Evolutionary conservation across 164 flowering plant species (phyloP).

Genomic region (Berberis vulgaris): DNA sequence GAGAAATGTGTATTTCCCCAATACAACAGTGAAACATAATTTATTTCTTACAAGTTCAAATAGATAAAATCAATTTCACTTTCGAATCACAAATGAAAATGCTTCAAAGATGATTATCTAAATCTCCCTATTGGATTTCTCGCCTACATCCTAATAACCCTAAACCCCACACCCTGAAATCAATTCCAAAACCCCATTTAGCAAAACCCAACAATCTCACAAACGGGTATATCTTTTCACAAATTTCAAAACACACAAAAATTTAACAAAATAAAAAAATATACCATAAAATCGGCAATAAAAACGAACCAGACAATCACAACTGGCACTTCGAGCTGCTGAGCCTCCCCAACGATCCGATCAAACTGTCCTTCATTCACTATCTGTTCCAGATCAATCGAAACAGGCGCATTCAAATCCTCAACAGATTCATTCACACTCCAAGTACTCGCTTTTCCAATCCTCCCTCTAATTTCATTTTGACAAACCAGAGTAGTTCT

Average conservation of each 20-base stretch:
- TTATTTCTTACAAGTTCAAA: too few species aligned
- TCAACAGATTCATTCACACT: neutral
- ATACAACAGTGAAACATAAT: too few species aligned
- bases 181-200: neutral
- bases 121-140: neutral
- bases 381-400: slow-evolving; percentile 44
- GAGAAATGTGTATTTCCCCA: too few species aligned
- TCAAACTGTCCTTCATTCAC: slow-evolving; percentile 55
- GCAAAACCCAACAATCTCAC: neutral
- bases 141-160: neutral
- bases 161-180: neutral
- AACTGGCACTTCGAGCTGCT: slow-evolving; percentile 41
- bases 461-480: neutral
- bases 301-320: slow-evolving; percentile 54
- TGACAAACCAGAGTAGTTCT: too few species aligned
- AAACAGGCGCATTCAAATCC: slow-evolving; percentile 38
- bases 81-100: too few species aligned
- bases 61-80: too few species aligned
- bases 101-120: too few species aligned
- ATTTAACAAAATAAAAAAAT: neutral
- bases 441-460: neutral
- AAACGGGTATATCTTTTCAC: too few species aligned
- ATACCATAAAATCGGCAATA: too few species aligned
- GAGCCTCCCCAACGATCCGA: slow-evolving; percentile 50
- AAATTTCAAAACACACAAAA: too few species aligned